phyloP scores from a whole-genome alignment of 2,329 filamentous ascomycete species.

The Pseudogymnoascus destructans region DNA sequence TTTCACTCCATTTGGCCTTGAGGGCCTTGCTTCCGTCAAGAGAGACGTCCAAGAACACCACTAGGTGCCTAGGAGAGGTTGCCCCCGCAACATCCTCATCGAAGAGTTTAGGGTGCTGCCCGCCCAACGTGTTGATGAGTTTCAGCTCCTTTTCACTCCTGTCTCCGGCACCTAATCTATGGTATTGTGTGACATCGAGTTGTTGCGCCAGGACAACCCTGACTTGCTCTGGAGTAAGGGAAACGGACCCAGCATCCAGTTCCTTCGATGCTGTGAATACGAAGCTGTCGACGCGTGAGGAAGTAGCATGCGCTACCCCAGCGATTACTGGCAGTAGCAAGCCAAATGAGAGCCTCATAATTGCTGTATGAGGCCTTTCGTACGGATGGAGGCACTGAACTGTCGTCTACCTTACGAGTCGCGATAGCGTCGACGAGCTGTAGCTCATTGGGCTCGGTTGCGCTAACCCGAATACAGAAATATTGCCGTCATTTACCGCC shows the following conservation, averaged over 20 bases:
- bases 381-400: conserved; percentile 1
- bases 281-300: conserved; percentile 38
- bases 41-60: conserved; percentile 2
- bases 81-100: conserved; percentile 20
- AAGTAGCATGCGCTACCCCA: conserved; percentile 27
- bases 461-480: neutral
- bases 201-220: conserved; percentile 47
- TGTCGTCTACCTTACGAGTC: conserved; percentile 9
- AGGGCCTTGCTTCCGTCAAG: conserved; percentile 1
- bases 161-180: conserved; percentile 31
- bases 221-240: conserved; percentile 33
- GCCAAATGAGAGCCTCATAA: conserved; percentile 31
- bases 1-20: conserved; percentile 1
- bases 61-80: neutral
- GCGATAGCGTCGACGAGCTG: conserved; percentile 5
- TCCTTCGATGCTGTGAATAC: conserved; percentile 32
- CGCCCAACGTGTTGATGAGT: conserved; percentile 48
- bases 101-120: conserved; percentile 39
- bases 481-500: neutral
- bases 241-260: conserved; percentile 27
- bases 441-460: conserved; percentile 1
- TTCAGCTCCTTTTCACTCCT: conserved; percentile 31
- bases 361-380: conserved; percentile 15
- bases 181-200: conserved; percentile 33
- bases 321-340: conserved; percentile 29